A percentile compares a stretch with the other conserved stretches of the same genome.
Conservation (phyloP, 2,329 filamentous ascomycete genomes). For the Apiospora phragmitis region DNA sequence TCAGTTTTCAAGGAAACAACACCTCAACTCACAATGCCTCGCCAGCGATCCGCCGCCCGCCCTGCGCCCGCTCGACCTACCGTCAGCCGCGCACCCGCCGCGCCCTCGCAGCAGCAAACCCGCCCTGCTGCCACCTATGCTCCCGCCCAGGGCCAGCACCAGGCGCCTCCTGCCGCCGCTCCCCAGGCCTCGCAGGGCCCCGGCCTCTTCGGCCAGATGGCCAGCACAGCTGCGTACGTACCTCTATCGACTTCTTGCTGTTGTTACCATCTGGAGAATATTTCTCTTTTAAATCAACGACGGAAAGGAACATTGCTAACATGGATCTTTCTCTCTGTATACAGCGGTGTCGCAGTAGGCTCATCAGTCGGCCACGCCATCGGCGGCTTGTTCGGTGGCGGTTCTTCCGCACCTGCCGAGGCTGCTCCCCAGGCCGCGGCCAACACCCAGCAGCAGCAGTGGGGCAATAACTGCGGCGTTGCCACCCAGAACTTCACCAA, state of each 20-base stretch:
- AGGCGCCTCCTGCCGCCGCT: slow-evolving; percentile 43
- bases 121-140: slow-evolving; percentile 72
- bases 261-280: not conserved
- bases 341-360: slow-evolving; percentile 92
- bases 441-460: slow-evolving; percentile 53
- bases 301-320: not conserved
- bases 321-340: not conserved
- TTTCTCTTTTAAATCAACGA: not conserved
- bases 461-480: slow-evolving; percentile 69
- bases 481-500: slow-evolving; percentile 86
- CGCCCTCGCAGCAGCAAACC: slow-evolving; percentile 57
- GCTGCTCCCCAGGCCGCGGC: slow-evolving; percentile 45
- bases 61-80: slow-evolving; percentile 62
- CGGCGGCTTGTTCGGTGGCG: slow-evolving; percentile 82
- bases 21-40: slow-evolving; percentile 65
- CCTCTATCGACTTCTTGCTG: not conserved
- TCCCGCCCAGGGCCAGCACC: slow-evolving; percentile 46
- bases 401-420: slow-evolving; percentile 60
- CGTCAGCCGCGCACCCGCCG: slow-evolving; percentile 54
- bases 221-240: slow-evolving; percentile 93
- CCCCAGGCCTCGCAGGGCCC: slow-evolving; percentile 65
- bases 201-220: slow-evolving; percentile 95
- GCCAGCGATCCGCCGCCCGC: slow-evolving; percentile 68
- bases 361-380: slow-evolving; percentile 95
- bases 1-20: not conserved